A percentile compares a stretch with the other conserved stretches of the same genome.
phyloP scores from a whole-genome alignment of 192 early-diverging fungal species.

The Spizellomyces punctatus region DNA sequence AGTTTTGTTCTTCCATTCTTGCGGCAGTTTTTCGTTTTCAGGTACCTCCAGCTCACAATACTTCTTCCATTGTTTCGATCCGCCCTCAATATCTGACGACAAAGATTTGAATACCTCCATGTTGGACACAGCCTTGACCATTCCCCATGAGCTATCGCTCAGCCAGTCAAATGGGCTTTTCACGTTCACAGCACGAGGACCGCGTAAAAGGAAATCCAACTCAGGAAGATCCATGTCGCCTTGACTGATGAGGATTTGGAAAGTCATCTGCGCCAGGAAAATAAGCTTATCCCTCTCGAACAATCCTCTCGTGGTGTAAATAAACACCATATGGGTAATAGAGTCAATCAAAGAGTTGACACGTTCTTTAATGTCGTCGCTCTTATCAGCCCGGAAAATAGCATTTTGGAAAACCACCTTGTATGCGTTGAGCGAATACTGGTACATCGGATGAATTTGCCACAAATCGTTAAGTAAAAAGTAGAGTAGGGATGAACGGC shows the following conservation, averaged over 20 bases:
- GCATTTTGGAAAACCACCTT: slow-evolving; percentile 71
- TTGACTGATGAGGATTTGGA: slow-evolving; percentile 60
- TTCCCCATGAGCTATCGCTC: slow-evolving; percentile 49
- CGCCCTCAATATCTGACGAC: slow-evolving; percentile 65
- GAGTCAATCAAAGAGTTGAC: slow-evolving; percentile 59
- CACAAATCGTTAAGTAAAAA: slow-evolving; percentile 68
- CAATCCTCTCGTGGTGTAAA: slow-evolving; percentile 65
- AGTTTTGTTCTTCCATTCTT: slow-evolving; percentile 72
- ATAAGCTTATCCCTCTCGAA: slow-evolving; percentile 70
- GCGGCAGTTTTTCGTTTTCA: slow-evolving; percentile 68
- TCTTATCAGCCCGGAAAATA: slow-evolving; percentile 55
- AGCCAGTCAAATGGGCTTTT: slow-evolving; percentile 67
- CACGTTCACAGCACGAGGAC: slow-evolving; percentile 47
- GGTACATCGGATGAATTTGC: slow-evolving; percentile 73
- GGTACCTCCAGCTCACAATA: slow-evolving; percentile 68
- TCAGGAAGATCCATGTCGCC: slow-evolving; percentile 60
- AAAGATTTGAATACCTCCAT: slow-evolving; percentile 60
- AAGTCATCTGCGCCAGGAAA: slow-evolving; percentile 67
- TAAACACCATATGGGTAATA: slow-evolving; percentile 64
- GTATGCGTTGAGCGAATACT: slow-evolving; percentile 70
- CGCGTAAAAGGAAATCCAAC: slow-evolving; percentile 64
- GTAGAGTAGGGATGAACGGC: slow-evolving; percentile 63
- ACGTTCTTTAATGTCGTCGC: slow-evolving; percentile 67
- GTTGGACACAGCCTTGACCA: slow-evolving; percentile 62
- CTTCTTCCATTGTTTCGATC: slow-evolving; percentile 70